A percentile compares a stretch with the other conserved stretches of the same genome.
Conservation (phyloP, 768 basidiomycete species). For the Mycena vulgaris region DNA sequence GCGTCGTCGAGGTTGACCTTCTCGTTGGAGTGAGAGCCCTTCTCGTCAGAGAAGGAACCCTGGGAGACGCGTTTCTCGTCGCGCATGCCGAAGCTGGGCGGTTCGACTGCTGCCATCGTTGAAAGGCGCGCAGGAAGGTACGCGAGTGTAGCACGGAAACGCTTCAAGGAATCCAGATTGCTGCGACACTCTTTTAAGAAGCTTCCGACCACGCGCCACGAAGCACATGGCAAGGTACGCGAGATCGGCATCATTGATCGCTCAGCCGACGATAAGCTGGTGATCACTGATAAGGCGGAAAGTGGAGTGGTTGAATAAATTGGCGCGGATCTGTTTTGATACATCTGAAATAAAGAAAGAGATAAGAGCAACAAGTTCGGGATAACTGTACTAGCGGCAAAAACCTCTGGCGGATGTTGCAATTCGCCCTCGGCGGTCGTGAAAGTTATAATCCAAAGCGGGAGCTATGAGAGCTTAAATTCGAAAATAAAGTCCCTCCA, state of each 20-base stretch:
- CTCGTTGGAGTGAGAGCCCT: constrained; percentile 15
- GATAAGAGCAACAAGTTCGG: not conserved
- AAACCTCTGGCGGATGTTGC: no score
- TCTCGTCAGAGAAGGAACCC: constrained; percentile 31
- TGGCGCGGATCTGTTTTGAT: not conserved
- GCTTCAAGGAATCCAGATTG: constrained; percentile 2
- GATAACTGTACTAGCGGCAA: no score
- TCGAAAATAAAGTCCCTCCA: no score
- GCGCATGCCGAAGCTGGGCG: constrained; percentile 26
- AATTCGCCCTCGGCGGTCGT: no score
- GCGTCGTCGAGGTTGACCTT: constrained; percentile 30
- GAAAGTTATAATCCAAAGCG: no score
- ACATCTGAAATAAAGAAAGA: not conserved
- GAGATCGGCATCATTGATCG: not conserved
- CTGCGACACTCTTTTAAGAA: not conserved
- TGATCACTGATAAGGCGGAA: no score
- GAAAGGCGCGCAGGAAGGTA: constrained; percentile 27
- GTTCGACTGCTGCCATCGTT: constrained; percentile 35
- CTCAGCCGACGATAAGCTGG: no score
- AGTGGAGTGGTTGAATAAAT: no score
- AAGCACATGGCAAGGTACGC: not conserved
- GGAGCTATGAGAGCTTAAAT: no score
- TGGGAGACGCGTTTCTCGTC: constrained; percentile 31
- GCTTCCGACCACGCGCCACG: not conserved
- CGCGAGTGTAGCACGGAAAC: constrained; percentile 22